Evolutionary conservation across 495 filamentous ascomycete genomes (phyloP).

Genomic region (Talaromyces proteolyticus): DNA sequence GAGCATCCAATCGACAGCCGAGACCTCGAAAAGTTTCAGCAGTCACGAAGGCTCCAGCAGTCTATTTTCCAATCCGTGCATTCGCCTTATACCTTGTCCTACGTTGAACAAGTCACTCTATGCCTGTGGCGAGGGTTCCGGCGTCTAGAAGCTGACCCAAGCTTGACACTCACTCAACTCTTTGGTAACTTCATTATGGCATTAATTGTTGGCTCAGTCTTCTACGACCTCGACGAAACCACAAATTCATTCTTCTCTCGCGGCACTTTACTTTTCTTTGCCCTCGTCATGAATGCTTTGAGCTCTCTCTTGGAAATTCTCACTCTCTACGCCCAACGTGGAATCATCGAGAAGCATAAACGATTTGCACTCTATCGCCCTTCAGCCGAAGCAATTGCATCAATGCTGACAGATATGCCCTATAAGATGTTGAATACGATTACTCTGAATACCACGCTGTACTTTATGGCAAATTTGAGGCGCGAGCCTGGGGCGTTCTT

Average conservation of each 20-base stretch:
- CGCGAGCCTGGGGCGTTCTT: conserved; percentile 76
- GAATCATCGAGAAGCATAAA: conserved; percentile 87
- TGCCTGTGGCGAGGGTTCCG: conserved; percentile 72
- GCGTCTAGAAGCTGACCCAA: conserved; percentile 61
- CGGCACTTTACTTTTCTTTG: conserved; percentile 81
- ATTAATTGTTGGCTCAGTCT: conserved; percentile 75
- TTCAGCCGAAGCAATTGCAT: conserved; percentile 77
- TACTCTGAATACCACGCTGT: conserved; percentile 66
- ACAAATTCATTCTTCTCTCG: conserved; percentile 71
- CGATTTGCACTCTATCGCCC: conserved; percentile 92
- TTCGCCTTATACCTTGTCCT: conserved; percentile 76
- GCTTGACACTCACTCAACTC: conserved; percentile 60
- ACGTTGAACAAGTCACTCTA: conserved; percentile 60
- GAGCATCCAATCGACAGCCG: conserved; percentile 57
- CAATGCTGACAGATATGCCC: conserved; percentile 77
- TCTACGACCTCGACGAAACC: conserved; percentile 62
- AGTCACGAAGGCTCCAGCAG: conserved; percentile 52
- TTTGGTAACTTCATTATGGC: conserved; percentile 72
- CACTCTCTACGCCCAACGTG: conserved; percentile 77
- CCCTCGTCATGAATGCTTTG: conserved; percentile 82
- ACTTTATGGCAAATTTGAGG: conserved; percentile 81
- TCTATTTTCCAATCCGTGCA: conserved; percentile 48
- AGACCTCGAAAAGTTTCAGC: conserved; percentile 61
- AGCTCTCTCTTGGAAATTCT: conserved; percentile 69
- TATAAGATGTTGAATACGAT: conserved; percentile 49